Percentiles rank a stretch among this genome's conserved stretches.
phyloP scores from a whole-genome alignment of 257 asterid genomes.

The Eustoma russellianum region DNA sequence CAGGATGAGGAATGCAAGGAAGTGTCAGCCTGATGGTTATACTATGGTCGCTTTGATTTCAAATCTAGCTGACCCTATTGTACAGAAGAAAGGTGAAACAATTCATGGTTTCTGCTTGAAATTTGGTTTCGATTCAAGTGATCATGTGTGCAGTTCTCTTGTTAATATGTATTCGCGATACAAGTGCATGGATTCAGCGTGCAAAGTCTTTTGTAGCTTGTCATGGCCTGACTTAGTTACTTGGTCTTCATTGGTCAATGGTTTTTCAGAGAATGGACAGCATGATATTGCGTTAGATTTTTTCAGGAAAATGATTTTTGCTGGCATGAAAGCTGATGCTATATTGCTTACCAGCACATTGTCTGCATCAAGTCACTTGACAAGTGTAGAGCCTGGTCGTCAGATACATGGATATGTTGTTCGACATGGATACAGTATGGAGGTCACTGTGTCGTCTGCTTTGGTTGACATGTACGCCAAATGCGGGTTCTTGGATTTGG shows the following conservation, averaged over 20 bases:
- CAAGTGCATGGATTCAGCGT: slow-evolving; percentile 39
- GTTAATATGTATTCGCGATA: slow-evolving; percentile 56
- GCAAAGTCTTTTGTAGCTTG: slow-evolving; percentile 29
- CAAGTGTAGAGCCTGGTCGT: slow-evolving; percentile 42
- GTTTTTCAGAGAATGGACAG: slow-evolving; percentile 44
- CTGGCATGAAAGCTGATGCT: slow-evolving; percentile 34
- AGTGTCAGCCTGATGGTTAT: slow-evolving; percentile 48
- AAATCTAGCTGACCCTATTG: slow-evolving; percentile 21
- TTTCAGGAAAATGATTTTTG: slow-evolving; percentile 33
- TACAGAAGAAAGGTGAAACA: slow-evolving; percentile 29
- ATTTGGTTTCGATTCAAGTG: slow-evolving; percentile 38
- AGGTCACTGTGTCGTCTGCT: slow-evolving; percentile 57
- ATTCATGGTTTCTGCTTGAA: slow-evolving; percentile 54
- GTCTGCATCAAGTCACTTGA: slow-evolving; percentile 44
- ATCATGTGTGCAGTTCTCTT: slow-evolving; percentile 55
- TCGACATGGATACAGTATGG: slow-evolving; percentile 29
- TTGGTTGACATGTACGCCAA: slow-evolving; percentile 80
- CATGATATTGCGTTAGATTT: slow-evolving; percentile 32
- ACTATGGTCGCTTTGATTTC: slow-evolving; percentile 54
- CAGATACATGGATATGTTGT: slow-evolving; percentile 71
- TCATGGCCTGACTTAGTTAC: slow-evolving; percentile 61
- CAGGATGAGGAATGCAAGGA: slow-evolving; percentile 39
- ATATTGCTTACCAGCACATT: slow-evolving; percentile 43
- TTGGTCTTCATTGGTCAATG: slow-evolving; percentile 69
- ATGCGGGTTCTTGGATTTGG: slow-evolving; percentile 70